A percentile compares a stretch with the other conserved stretches of the same genome.
phyloP scores from a whole-genome alignment of 257 asterid genomes.

The Primulina huaijiensis region DNA sequence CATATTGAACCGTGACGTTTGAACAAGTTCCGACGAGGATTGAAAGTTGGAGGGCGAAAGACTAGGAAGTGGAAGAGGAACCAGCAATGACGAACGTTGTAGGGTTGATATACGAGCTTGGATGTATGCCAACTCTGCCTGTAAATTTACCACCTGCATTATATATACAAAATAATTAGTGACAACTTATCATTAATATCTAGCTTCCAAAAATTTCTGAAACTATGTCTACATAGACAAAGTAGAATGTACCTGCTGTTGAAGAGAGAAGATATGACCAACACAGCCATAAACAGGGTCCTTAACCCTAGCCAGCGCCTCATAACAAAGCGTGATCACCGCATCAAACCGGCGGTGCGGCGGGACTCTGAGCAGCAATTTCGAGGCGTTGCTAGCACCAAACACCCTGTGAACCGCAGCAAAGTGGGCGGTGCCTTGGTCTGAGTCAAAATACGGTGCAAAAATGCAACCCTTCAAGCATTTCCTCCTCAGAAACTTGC shows the following conservation, averaged over 20 bases:
- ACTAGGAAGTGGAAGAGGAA: conserved; percentile 17
- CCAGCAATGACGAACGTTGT: conserved; percentile 25
- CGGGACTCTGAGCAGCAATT: conserved; percentile 51
- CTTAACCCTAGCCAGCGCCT: conserved; percentile 63
- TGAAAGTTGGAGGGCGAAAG: conserved; percentile 20
- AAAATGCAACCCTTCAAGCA: conserved; percentile 56
- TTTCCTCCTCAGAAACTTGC: conserved; percentile 65
- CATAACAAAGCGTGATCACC: conserved; percentile 57
- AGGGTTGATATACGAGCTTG: conserved; percentile 78
- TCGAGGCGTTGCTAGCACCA: conserved; percentile 72
- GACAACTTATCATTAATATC: too few relatives aligned
- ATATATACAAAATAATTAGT: neutral
- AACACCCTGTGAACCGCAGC: conserved; percentile 72
- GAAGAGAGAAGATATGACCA: conserved; percentile 56
- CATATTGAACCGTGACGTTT: conserved; percentile 21
- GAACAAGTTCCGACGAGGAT: conserved; percentile 24
- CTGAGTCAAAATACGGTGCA: conserved; percentile 66
- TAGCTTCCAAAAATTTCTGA: too few relatives aligned
- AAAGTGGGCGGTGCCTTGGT: conserved; percentile 62
- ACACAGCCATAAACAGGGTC: conserved; percentile 76
- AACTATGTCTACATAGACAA: too few relatives aligned
- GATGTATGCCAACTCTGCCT: conserved; percentile 73
- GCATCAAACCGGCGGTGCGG: conserved; percentile 65
- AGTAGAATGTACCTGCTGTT: conserved; percentile 45
- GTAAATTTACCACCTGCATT: conserved; percentile 64